Base-by-base conservation (phyloP, 1,284 basidiomycete genomes). In the Thecaphora thlaspeos region DNA sequence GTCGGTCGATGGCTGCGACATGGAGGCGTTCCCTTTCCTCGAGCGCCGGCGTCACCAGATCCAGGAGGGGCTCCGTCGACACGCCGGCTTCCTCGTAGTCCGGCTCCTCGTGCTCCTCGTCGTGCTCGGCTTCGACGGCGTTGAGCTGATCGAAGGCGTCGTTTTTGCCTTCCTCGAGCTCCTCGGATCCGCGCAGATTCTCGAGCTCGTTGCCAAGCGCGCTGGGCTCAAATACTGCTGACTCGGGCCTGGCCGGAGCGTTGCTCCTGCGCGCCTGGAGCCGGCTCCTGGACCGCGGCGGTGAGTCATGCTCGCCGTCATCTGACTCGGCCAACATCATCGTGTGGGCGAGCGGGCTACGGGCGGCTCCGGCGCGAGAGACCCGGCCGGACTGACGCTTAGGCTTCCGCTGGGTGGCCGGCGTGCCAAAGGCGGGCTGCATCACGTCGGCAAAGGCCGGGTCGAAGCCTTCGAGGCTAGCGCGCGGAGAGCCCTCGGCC, bases 381-480 rank as follows among this genome's bases (percentile, higher is more conserved):
- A 5, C 18, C 15, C 38, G 9, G n/a, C 38, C 38, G 18, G n/a
- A 9, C 18, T 40, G 38, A 8, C 32, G 32, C 32, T 14, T 34
- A 8, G 32, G 11, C 46, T 42, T 48, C 15, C 14, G 26, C 12
- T 42, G 23, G 21, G 18, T 39, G 43, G 36, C n/a, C 32, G 23
- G 22, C 22, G 42, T 38, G 23, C 38, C 41, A 11, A 23, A 51
- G 14, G 36, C n/a, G 19, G 34, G 26, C 21, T 39, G 26, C 14
- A 38, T 34, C 30, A 58, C 40, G 40, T 70, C 62, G 45, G 61
- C 63, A 54, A 70, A 70, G 12, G 65, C 64, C 47, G 68, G 64
- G 48, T 70, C 68, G 53, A 68, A 64, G 41, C 68, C 68, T 18
- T 70, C 68, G 24, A 70, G 52, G 48, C 60, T 65, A 48, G 59